Evolutionary conservation across 164 flowering plant genomes (phyloP).

Genomic region (Nymphaea thermarum): DNA sequence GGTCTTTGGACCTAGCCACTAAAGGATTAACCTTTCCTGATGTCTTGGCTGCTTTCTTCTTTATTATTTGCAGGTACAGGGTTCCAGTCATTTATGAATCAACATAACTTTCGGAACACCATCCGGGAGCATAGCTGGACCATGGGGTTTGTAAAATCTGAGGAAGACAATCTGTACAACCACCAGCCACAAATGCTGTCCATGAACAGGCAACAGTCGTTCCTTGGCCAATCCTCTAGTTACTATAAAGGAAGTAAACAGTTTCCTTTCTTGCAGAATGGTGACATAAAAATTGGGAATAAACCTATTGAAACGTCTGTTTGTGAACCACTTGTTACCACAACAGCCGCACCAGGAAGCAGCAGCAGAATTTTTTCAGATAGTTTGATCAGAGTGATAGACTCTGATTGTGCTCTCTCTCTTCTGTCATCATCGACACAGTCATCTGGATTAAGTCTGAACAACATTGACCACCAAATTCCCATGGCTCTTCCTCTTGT

Average conservation of each 20-base stretch:
- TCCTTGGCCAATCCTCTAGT: conserved; percentile 21
- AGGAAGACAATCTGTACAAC: conserved; percentile 21
- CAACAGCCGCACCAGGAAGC: conserved; percentile 20
- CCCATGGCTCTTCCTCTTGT: conserved; percentile 25
- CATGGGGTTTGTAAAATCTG: conserved; percentile 24
- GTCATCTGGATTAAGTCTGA: conserved; percentile 23
- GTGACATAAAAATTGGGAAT: neutral
- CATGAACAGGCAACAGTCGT: conserved; percentile 18
- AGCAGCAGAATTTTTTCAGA: conserved; percentile 20
- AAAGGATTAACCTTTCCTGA: neutral
- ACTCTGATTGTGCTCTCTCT: conserved; percentile 83
- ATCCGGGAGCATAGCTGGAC: conserved; percentile 32
- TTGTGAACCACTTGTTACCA: conserved; percentile 22
- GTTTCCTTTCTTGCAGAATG: conserved; percentile 30
- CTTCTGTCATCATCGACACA: conserved; percentile 67
- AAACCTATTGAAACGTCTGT: conserved; percentile 13
- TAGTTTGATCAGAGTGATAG: conserved; percentile 21
- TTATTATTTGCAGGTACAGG: conserved; percentile 25
- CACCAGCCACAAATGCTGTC: conserved; percentile 20
- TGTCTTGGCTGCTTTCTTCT: conserved; percentile 1
- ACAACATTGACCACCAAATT: conserved; percentile 18
- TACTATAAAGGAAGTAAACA: conserved; percentile 30
- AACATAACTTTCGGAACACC: conserved; percentile 23
- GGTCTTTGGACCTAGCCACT: neutral
- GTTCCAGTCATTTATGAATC: conserved; percentile 27